Percentiles rank a stretch among this genome's conserved stretches.
phyloP scores from a whole-genome alignment of 2,329 filamentous ascomycete species.

The Ascochyta rabiei region DNA sequence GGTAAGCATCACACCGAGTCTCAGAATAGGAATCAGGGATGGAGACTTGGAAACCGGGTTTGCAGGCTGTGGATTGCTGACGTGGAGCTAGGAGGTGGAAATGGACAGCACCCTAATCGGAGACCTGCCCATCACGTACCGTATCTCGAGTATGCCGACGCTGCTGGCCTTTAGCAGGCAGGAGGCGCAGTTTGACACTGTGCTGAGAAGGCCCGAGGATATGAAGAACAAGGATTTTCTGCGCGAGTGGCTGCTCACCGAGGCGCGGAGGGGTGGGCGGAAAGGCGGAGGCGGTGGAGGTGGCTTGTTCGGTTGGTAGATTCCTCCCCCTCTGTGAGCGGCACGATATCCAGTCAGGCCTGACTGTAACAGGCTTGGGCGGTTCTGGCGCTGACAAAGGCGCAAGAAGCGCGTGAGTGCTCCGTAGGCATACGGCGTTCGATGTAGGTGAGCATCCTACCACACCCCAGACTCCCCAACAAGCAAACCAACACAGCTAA shows the following conservation, averaged over 20 bases:
- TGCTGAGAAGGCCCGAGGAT: conserved; percentile 51
- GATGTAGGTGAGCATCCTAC: too few relatives aligned
- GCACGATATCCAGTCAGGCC: too few relatives aligned
- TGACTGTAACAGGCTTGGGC: too few relatives aligned
- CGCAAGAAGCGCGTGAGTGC: too few relatives aligned
- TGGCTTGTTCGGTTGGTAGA: conserved; percentile 44
- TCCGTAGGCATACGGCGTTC: too few relatives aligned
- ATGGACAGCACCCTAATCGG: conserved; percentile 55
- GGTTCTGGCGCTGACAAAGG: too few relatives aligned
- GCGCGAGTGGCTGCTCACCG: conserved; percentile 54
- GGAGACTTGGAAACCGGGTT: too few relatives aligned
- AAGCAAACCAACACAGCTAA: too few relatives aligned
- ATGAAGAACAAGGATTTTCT: conserved; percentile 54
- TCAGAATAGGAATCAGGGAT: too few relatives aligned
- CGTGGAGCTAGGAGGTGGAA: conserved; percentile 50
- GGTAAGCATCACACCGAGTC: too few relatives aligned
- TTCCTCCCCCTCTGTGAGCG: background rate
- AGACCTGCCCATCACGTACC: conserved; percentile 49
- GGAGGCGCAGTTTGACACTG: conserved; percentile 57
- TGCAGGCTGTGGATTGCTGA: too few relatives aligned
- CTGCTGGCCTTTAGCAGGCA: conserved; percentile 57
- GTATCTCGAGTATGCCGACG: conserved; percentile 57
- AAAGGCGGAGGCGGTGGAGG: conserved; percentile 54
- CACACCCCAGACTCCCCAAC: too few relatives aligned
- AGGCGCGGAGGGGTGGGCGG: conserved; percentile 54